Conservation (phyloP, 2,329 filamentous ascomycete genomes). For the Canariomyces notabilis region DNA sequence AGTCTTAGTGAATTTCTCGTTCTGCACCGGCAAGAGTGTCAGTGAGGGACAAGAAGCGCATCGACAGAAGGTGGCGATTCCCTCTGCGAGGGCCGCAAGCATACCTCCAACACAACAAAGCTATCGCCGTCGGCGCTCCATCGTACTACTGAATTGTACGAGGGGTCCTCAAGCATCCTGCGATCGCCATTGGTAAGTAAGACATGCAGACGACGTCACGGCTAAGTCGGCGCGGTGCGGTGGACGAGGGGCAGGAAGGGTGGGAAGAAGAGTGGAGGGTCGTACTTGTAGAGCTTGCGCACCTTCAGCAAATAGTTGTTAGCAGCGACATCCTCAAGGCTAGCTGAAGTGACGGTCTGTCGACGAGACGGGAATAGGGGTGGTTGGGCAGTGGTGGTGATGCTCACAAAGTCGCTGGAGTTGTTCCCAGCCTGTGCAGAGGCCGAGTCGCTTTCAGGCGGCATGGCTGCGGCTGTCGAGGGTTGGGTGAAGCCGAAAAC, state of each 20-base stretch:
- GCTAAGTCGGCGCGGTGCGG: constrained; percentile 18
- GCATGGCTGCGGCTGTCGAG: constrained; percentile 25
- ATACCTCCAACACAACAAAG: constrained; percentile 94
- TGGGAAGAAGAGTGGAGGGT: too few relatives aligned
- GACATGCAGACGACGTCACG: constrained; percentile 12
- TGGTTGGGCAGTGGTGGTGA: neutral
- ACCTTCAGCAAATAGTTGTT: constrained; percentile 54
- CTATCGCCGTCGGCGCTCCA: constrained; percentile 95
- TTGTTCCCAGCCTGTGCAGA: constrained; percentile 55
- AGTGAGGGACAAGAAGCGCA: too few relatives aligned
- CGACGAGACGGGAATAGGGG: neutral
- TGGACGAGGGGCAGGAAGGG: constrained; percentile 5
- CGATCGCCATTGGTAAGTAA: constrained; percentile 30
- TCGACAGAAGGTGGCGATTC: neutral
- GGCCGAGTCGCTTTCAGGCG: constrained; percentile 33
- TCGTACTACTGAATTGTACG: constrained; percentile 85
- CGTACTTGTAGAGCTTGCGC: constrained; percentile 96
- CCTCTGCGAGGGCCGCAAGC: constrained; percentile 22
- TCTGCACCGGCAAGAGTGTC: constrained; percentile 51
- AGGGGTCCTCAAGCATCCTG: constrained; percentile 94
- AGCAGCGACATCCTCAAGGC: constrained; percentile 1
- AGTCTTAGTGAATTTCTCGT: constrained; percentile 95
- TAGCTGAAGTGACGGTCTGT: neutral
- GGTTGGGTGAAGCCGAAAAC: constrained; percentile 1
- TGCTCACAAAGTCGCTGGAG: constrained; percentile 91